Conservation (phyloP, 1,139 yeast genomes). For the Diutina neorugosa region DNA sequence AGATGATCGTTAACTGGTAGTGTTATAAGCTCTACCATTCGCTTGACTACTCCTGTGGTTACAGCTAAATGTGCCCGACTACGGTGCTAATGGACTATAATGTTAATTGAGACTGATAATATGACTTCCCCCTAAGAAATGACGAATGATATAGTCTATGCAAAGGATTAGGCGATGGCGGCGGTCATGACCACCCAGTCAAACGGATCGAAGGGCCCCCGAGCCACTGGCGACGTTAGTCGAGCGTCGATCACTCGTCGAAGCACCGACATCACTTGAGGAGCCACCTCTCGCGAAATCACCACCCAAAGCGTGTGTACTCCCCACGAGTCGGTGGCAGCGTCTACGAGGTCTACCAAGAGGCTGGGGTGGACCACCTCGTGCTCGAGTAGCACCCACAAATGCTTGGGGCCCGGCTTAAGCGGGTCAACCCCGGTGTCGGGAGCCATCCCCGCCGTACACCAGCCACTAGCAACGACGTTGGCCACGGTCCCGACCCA, state of each 20-base stretch:
- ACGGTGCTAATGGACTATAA: too few relatives aligned
- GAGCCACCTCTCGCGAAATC: background rate
- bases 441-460: background rate
- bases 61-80: too few relatives aligned
- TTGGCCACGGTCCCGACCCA: background rate
- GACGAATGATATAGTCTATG: background rate
- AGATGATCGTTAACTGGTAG: too few relatives aligned
- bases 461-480: background rate
- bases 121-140: too few relatives aligned
- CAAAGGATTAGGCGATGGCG: background rate
- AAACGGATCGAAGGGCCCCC: background rate
- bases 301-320: background rate
- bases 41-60: too few relatives aligned
- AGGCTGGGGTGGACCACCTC: background rate
- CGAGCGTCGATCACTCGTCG: background rate
- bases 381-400: background rate
- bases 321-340: background rate
- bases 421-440: background rate
- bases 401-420: background rate
- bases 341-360: background rate
- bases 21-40: too few relatives aligned
- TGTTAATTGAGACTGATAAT: too few relatives aligned
- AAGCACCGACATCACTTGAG: background rate
- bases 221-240: background rate
- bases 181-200: constrained; percentile 3